Evolutionary conservation across 495 filamentous ascomycete genomes (phyloP).

Genomic region (Arthonia radiata): DNA sequence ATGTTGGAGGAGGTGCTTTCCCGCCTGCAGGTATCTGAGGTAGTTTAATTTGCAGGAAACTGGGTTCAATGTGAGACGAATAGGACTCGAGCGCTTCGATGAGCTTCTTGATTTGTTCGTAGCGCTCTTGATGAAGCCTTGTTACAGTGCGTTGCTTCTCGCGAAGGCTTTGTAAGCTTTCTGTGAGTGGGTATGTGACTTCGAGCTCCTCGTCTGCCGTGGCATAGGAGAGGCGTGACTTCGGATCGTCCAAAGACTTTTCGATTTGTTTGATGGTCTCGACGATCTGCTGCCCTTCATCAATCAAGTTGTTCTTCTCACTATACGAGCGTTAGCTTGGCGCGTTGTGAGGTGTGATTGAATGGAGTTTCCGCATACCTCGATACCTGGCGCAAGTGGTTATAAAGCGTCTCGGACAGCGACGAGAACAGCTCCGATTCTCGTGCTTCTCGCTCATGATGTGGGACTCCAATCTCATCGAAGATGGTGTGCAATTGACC

Average conservation of each 20-base stretch:
- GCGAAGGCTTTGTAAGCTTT: conserved; percentile 52
- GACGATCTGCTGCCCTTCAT: conserved; percentile 71
- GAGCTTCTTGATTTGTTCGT: conserved; percentile 85
- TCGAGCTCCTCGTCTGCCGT: conserved; percentile 38
- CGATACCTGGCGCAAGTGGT: conserved; percentile 55
- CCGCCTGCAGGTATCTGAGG: conserved; percentile 61
- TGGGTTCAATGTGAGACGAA: conserved; percentile 72
- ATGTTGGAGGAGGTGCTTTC: conserved; percentile 48
- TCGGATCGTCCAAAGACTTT: conserved; percentile 54
- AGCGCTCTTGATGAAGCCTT: conserved; percentile 66
- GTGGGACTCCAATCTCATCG: conserved; percentile 82
- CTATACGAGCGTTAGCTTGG: conserved; percentile 11
- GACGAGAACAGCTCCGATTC: conserved; percentile 75
- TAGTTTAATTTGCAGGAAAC: conserved; percentile 54
- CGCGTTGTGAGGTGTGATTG: background rate
- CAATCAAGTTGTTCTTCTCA: conserved; percentile 68
- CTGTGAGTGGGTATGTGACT: conserved; percentile 54
- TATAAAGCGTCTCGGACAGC: conserved; percentile 65
- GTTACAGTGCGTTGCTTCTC: conserved; percentile 62
- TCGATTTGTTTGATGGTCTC: conserved; percentile 82
- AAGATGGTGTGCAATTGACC: conserved; percentile 76
- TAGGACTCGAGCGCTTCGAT: conserved; percentile 84
- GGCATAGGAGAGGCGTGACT: conserved; percentile 32
- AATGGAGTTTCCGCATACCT: conserved; percentile 27
- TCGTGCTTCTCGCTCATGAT: conserved; percentile 66